These are phyloP conservation scores for Trichomonas vaginalis DNA, from an alignment of 208 protist genomes.

Conservation along the genomic window DNA sequence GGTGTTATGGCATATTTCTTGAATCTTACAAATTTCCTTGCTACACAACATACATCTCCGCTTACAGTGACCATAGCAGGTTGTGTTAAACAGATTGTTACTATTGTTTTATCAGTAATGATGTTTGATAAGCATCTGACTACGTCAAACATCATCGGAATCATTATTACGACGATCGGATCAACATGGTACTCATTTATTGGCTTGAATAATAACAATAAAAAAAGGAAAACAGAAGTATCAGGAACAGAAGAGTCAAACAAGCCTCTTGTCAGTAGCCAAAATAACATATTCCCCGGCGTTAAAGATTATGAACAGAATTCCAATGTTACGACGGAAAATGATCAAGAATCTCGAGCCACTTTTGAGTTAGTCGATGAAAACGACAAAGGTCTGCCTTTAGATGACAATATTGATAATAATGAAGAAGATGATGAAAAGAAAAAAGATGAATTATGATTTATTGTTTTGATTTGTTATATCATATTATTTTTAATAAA, in stretches of 20 bases:
- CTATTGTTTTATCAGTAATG: neutral
- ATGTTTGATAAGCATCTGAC: neutral
- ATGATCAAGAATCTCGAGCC: too few species aligned
- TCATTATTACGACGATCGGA: neutral
- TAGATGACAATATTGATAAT: too few species aligned
- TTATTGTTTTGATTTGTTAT: too few species aligned
- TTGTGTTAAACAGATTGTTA: neutral
- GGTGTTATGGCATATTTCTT: constrained; percentile 6
- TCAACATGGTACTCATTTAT: neutral
- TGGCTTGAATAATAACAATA: neutral
- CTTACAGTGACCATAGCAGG: neutral
- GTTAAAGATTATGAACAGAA: neutral
- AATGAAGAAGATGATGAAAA: too few species aligned
- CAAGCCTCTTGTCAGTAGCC: neutral
- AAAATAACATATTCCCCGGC: neutral
- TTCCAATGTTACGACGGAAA: too few species aligned
- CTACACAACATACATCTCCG: neutral
- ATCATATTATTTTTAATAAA: too few species aligned
- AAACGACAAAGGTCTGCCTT: too few species aligned
- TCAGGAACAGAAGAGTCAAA: neutral
- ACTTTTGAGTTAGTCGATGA: too few species aligned
- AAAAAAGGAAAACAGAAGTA: neutral
- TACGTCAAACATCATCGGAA: neutral
- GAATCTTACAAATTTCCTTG: neutral
- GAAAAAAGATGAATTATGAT: too few species aligned